A percentile compares a stretch with the other conserved stretches of the same genome.
phyloP scores from a whole-genome alignment of 257 asterid species.

The Solanum lignicaule region DNA sequence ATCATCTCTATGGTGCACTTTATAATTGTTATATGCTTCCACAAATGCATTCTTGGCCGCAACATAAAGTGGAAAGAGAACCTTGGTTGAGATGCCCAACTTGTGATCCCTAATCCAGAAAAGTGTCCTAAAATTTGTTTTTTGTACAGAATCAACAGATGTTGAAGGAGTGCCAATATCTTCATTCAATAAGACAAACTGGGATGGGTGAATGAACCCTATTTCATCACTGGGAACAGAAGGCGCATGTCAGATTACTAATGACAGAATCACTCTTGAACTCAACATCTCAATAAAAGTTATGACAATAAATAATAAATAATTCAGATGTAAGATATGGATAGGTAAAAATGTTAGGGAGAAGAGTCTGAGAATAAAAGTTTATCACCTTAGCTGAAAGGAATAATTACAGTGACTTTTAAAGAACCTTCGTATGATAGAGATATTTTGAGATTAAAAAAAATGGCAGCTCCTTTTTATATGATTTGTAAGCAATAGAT shows the following conservation, averaged over 20 bases:
- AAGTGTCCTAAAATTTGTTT: conserved; percentile 10
- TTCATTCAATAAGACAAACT: conserved; percentile 42
- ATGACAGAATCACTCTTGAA: not conserved
- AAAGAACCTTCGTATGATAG: not conserved
- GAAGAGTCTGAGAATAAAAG: not conserved
- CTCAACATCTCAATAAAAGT: not conserved
- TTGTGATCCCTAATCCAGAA: conserved; percentile 72
- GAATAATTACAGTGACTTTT: not conserved
- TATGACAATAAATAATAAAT: not conserved
- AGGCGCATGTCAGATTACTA: not conserved
- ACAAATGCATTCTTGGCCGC: conserved; percentile 67
- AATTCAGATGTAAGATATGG: not conserved
- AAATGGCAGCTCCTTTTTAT: not conserved
- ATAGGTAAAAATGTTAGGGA: not conserved
- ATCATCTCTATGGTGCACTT: conserved; percentile 13
- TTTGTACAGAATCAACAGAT: conserved; percentile 6
- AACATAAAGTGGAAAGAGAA: conserved; percentile 46
- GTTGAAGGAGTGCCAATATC: conserved; percentile 21
- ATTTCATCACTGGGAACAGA: conserved; percentile 60
- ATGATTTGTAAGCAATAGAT: not conserved
- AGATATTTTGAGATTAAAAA: not conserved
- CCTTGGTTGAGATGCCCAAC: conserved; percentile 65
- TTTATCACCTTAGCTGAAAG: not conserved
- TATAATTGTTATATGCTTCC: conserved; percentile 39
- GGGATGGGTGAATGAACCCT: conserved; percentile 85